A percentile compares a stretch with the other conserved stretches of the same genome.
Evolutionary conservation across 2,329 filamentous ascomycete genomes (phyloP).

Genomic region (Parastagonospora avenae): DNA sequence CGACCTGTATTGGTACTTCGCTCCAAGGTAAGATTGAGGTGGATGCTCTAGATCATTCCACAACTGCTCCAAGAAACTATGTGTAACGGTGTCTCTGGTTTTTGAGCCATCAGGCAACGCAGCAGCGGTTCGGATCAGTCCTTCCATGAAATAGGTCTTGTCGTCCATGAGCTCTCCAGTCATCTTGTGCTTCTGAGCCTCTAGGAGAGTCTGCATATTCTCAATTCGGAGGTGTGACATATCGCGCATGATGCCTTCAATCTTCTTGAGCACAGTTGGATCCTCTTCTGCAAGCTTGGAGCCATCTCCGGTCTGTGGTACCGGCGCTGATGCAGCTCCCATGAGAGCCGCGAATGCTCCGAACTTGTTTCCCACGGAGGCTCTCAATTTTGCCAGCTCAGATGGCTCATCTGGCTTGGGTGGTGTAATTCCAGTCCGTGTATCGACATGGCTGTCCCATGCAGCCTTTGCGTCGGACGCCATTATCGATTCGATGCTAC

Average conservation of each 20-base stretch:
- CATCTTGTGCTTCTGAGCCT: slow-evolving; percentile 43
- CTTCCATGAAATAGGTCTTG: slow-evolving; percentile 66
- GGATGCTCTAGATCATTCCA: slow-evolving; percentile 57
- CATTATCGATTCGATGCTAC: slow-evolving; percentile 14
- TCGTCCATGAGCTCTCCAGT: slow-evolving; percentile 64
- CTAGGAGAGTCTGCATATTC: slow-evolving; percentile 45
- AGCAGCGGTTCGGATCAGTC: slow-evolving; percentile 57
- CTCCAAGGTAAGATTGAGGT: slow-evolving; percentile 51
- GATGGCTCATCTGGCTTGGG: slow-evolving; percentile 38
- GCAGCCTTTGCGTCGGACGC: slow-evolving; percentile 28
- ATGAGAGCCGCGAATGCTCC: slow-evolving; percentile 33
- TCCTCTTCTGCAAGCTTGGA: slow-evolving; percentile 45
- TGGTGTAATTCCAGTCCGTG: slow-evolving; percentile 33
- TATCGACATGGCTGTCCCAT: slow-evolving; percentile 39
- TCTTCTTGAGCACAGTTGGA: slow-evolving; percentile 37
- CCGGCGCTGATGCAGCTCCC: slow-evolving; percentile 32
- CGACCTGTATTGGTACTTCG: slow-evolving; percentile 54
- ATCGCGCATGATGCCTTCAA: slow-evolving; percentile 40
- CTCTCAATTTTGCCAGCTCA: slow-evolving; percentile 39
- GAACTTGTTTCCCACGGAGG: slow-evolving; percentile 36
- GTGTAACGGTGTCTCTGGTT: slow-evolving; percentile 49
- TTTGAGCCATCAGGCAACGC: slow-evolving; percentile 49
- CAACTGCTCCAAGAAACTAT: slow-evolving; percentile 52
- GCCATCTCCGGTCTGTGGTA: slow-evolving; percentile 53
- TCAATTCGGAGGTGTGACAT: slow-evolving; percentile 39